phyloP scores from a whole-genome alignment of 495 filamentous ascomycete genomes.

The Hypoxylon subgilvum region DNA sequence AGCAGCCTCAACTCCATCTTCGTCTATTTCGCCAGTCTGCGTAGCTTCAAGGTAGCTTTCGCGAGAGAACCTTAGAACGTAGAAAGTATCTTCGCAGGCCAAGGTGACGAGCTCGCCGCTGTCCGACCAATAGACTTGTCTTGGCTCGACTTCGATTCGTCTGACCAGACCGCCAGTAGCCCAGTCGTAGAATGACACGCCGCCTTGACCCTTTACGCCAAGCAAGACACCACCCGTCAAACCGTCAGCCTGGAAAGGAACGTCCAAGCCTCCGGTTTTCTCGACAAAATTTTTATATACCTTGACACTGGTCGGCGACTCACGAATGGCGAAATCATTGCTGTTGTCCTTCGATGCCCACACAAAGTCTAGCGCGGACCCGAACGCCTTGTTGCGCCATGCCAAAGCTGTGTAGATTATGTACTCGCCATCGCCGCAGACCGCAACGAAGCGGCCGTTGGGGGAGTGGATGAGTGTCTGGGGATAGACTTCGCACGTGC shows the following conservation, averaged over 20 bases:
- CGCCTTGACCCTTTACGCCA: slow-evolving; percentile 91
- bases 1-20: slow-evolving; percentile 96
- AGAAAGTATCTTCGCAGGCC: slow-evolving; percentile 94
- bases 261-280: slow-evolving; percentile 84
- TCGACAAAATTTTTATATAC: slow-evolving; percentile 98
- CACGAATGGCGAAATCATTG: slow-evolving; percentile 96
- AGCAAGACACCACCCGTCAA: slow-evolving; percentile 89
- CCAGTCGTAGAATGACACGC: slow-evolving; percentile 97
- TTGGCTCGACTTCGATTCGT: slow-evolving; percentile 94
- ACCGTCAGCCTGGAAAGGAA: slow-evolving; percentile 95
- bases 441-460: slow-evolving; percentile 95
- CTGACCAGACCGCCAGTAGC: slow-evolving; percentile 85
- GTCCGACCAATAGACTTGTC: slow-evolving; percentile 95
- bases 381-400: slow-evolving; percentile 97
- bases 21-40: slow-evolving; percentile 81
- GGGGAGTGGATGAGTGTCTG: slow-evolving; percentile 94
- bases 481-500: slow-evolving; percentile 94
- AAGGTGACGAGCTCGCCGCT: slow-evolving; percentile 90
- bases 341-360: slow-evolving; percentile 98
- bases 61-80: slow-evolving; percentile 86
- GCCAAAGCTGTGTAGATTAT: slow-evolving; percentile 98
- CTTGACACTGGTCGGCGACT: slow-evolving; percentile 91
- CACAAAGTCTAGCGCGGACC: slow-evolving; percentile 91
- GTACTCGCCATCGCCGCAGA: slow-evolving; percentile 94
- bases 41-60: slow-evolving; percentile 84